Evolutionary conservation across 768 basidiomycete genomes (phyloP), one percentile per base, ranked within the genome.

Genomic region (Termitomyces sp.): DNA sequence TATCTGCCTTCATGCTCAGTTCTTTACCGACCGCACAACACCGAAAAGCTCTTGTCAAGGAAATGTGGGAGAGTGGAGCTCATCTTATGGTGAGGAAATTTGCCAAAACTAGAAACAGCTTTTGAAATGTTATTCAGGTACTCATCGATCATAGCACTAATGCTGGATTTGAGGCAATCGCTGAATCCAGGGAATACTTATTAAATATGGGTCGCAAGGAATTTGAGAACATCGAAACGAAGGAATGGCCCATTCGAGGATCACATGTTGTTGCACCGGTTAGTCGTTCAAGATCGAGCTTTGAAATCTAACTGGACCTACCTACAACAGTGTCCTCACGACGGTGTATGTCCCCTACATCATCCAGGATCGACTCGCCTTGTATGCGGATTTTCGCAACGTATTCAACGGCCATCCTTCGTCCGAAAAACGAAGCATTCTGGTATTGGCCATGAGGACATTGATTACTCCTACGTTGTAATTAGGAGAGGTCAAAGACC

Each of bases 61-160:
- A 91, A 64, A 90, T 98, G 79, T 98, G 94, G 94, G 81, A 90
- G 47, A 92, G 92, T 64, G 93, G 92, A 45, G 94, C 94, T 22
- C 84, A 89, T 66, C 82, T 85, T 24, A 85, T 97, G 49, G 91
- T 94, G 63, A 62, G 74, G 57, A 49, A 43, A 43, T 55, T 26
- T 8, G 9, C 40, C 48, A 59, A 48, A 51, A 60, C n/a, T 30
- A 30, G 24, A 8, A 11, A 52, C 28, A 40, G 38, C 18, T 18
- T 40, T 20, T 58, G 20, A 56, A 43, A 62, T 35, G 1, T 30
- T 41, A 7, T n/a, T 32, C 32, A 94, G 91, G 76, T 95, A 54
- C 75, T 99, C 45, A 86, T 98, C 59, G 97, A 99, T 69, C 88
- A 94, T 56, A 87, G 82, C 46, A 87, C 86, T 5, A 77, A 76